Base-by-base conservation (phyloP, 2,329 filamentous ascomycete species). In the Monosporascus cannonballus region DNA sequence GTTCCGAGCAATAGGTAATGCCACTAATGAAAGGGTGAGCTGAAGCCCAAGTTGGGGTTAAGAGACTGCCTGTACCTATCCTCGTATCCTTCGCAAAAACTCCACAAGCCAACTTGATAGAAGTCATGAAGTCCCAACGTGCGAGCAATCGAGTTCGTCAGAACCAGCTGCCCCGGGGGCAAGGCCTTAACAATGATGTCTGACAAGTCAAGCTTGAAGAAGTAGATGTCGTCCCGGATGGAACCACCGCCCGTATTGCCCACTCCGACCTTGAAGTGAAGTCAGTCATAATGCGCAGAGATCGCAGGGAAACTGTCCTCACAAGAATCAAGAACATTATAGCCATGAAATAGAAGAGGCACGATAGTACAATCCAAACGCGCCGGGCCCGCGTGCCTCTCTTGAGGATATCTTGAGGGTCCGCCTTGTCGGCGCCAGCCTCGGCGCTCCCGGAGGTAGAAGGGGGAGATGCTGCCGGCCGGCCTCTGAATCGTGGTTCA, bases 101-200 rank as follows among this genome's bases (percentile, higher is more conserved):
- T 87, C 93, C 93, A 97, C 41, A 96, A 73, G 6, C 92, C 92
- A 27, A 96, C 88, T 63, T 91, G 88, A 71, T 96, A 96, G 72
- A 96, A 96, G 70, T 96, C 93, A 68, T 96, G 90, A 48, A 96
- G 78, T 30, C 92, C 93, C 51, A 96, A 76, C 22, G 87, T 89
- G 49, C 89, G 85, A 4, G 91, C 90, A 59, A 96, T 91, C 46
- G 85, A 90, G 74, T 96, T 96, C 70, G 96, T 87, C 46, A 96
- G 78, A 8, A 59, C 62, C 24, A 73, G 9, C 84, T 83, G 66
- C 91, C 87, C 42, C 14, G 42, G 20, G 7, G 87, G 86, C 17
- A 89, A 80, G 5, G 81, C 83, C 36, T 83, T 75, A 0, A 88
- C 87, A 52, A 96, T 86, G 66, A 96, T 87, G 63, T 95, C 81